Evolutionary conservation across 805 yeast genomes (phyloP), one percentile per base, ranked within the genome.

Genomic region (Wickerhamia fluorescens): DNA sequence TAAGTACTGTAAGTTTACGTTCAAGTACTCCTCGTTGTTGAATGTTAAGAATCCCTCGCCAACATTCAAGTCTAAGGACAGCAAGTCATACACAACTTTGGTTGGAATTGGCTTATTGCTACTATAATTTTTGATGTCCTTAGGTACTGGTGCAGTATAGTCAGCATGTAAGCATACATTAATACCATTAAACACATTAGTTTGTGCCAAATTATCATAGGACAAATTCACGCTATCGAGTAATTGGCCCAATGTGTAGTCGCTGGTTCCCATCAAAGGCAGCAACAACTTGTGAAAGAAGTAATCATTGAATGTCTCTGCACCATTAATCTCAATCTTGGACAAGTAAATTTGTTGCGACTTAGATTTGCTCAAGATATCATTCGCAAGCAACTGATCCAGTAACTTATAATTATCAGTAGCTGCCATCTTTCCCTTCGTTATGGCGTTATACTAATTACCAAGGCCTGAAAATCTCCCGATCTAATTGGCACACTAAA

Each of bases 221-320:
- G 67, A 47, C 4, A 36, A 29, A 6, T 50, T 47, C 24, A 69
- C 41, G 9, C 49, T 44, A 8, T 50, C 45, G 6, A 67, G 45
- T 29, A 72, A 52, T 30, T 60, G 60, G 14, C 52, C 58, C 33
- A 73, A 47, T 3, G 75, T 66, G 33, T 56, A 61, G 38, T 62
- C 68, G 32, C 60, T 49, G 3, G 45, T 51, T n/a, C 53, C 53
- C 9, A 61, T 45, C 23, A 69, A 53, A 6, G 73, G 73, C 8
- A 52, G 44, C 24, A 73, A 60, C 18, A 73, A 53, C 35, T 66
- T 66, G 29, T 55, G 42, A 51, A 69, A 69, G 42, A 70, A 67
- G 11, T 58, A 60, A 24, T 56, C 56, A 17, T 72, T 55, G 37
- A 73, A 60, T n/a, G 52, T 45, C 30, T 60, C 64, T 8, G 68